Conservation (phyloP, 1,139 yeast genomes). For the Entelexis sorbosivorans region DNA sequence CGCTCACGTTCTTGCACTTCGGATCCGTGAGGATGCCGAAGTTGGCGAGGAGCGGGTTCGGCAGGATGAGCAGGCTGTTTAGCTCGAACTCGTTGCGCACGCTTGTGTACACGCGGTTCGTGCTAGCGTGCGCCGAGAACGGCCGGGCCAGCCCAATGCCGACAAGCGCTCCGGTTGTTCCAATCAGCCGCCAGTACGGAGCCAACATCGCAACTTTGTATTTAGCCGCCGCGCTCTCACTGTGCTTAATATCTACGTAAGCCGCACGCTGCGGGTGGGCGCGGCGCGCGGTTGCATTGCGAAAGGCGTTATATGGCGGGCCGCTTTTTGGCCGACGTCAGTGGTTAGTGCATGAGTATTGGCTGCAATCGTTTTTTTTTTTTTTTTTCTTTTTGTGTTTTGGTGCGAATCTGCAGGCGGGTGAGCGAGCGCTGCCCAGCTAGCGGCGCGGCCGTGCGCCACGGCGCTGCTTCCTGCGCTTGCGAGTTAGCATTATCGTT, state of each 20-base stretch:
- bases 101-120: slow-evolving; percentile 35
- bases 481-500: not conserved
- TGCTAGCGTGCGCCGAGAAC: slow-evolving; percentile 19
- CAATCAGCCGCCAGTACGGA: slow-evolving; percentile 6
- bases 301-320: too few species aligned
- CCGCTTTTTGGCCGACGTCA: too few species aligned
- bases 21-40: slow-evolving; percentile 62
- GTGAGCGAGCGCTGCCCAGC: too few species aligned
- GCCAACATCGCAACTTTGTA: not conserved
- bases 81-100: slow-evolving; percentile 45
- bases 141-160: slow-evolving; percentile 11
- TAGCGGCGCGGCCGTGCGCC: too few species aligned
- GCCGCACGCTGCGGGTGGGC: not conserved
- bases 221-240: not conserved
- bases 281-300: not conserved
- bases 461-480: not conserved
- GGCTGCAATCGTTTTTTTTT: too few species aligned
- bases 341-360: too few species aligned
- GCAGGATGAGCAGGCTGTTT: slow-evolving; percentile 41
- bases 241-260: slow-evolving; percentile 6
- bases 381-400: too few species aligned
- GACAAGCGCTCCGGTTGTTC: slow-evolving; percentile 16
- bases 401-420: too few species aligned
- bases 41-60: slow-evolving; percentile 54
- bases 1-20: slow-evolving; percentile 52